phyloP scores from a whole-genome alignment of 495 filamentous ascomycete genomes.

The Tricharina praecox region DNA sequence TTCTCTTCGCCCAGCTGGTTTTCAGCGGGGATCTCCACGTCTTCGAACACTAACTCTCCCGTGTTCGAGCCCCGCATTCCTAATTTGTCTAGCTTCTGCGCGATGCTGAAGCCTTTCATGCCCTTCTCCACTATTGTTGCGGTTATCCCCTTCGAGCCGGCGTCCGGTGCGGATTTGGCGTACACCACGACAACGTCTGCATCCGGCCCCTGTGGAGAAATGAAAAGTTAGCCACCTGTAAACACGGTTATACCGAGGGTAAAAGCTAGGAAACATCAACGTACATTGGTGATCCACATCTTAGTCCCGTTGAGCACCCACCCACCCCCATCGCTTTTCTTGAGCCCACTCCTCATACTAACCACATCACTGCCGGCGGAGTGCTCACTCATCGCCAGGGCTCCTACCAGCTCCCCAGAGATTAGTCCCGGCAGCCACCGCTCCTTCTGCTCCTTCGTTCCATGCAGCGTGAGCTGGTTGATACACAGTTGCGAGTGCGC shows the following conservation, averaged over 20 bases:
- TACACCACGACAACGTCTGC: slow-evolving; percentile 82
- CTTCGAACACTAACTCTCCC: slow-evolving; percentile 81
- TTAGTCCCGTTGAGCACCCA: slow-evolving; percentile 80
- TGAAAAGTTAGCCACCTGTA: no score
- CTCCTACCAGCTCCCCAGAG: slow-evolving; percentile 66
- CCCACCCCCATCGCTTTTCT: slow-evolving; percentile 53
- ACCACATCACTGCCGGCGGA: slow-evolving; percentile 87
- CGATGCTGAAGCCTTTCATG: slow-evolving; percentile 59
- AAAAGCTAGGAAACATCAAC: slow-evolving; percentile 10
- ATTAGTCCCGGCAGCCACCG: slow-evolving; percentile 69
- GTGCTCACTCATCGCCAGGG: slow-evolving; percentile 89
- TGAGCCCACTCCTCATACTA: slow-evolving; percentile 73
- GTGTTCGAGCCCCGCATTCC: slow-evolving; percentile 97
- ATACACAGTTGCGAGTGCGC: slow-evolving; percentile 94
- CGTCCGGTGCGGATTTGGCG: slow-evolving; percentile 75
- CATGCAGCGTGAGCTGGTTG: slow-evolving; percentile 90
- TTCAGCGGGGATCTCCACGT: slow-evolving; percentile 72
- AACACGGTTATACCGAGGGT: background rate
- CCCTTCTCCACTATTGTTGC: slow-evolving; percentile 71
- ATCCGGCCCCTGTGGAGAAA: slow-evolving; percentile 52
- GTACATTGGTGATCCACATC: slow-evolving; percentile 97
- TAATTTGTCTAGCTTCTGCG: slow-evolving; percentile 90
- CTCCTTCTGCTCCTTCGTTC: slow-evolving; percentile 56
- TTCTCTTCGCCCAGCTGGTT: slow-evolving; percentile 69
- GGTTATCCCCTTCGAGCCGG: slow-evolving; percentile 79